Conservation (phyloP, 2,329 filamentous ascomycete genomes). For the Macrophomina phaseolina region DNA sequence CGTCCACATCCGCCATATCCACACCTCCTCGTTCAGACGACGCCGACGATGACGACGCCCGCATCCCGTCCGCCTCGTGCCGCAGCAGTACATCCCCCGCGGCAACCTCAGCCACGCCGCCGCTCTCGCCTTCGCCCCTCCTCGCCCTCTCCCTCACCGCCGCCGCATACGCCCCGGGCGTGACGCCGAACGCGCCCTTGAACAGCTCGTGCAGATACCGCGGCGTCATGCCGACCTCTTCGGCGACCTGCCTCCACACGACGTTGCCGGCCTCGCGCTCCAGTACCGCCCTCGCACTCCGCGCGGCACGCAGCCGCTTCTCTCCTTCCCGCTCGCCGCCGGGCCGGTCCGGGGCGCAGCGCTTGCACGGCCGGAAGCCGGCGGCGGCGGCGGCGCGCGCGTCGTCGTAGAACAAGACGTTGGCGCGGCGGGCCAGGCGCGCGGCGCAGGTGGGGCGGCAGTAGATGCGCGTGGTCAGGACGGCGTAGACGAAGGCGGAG, state of each 20-base stretch:
- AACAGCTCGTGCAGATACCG: constrained; percentile 66
- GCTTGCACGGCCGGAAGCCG: constrained; percentile 63
- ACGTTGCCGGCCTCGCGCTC: constrained; percentile 34
- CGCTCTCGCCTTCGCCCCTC: background rate
- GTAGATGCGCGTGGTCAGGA: constrained; percentile 64
- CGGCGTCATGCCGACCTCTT: constrained; percentile 58
- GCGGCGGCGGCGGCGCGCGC: constrained; percentile 54
- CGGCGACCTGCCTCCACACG: constrained; percentile 56
- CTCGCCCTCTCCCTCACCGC: background rate
- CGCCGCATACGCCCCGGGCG: constrained; percentile 53
- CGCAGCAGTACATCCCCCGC: too few species aligned
- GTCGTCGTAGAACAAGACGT: constrained; percentile 61
- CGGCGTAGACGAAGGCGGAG: constrained; percentile 60
- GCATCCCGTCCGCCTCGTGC: too few species aligned
- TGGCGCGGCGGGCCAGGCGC: constrained; percentile 63
- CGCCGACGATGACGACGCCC: too few species aligned
- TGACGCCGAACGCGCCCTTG: constrained; percentile 60
- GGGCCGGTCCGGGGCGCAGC: constrained; percentile 57
- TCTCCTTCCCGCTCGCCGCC: constrained; percentile 53
- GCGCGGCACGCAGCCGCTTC: constrained; percentile 41
- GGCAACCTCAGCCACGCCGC: too few species aligned
- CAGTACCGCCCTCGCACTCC: constrained; percentile 36
- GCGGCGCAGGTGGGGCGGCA: constrained; percentile 67
- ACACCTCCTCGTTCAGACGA: too few species aligned
- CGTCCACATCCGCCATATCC: too few species aligned